These are phyloP conservation scores for Dacryopinax primogenitus DNA, from an alignment of 768 basidiomycete genomes.

Conservation along the genomic window DNA sequence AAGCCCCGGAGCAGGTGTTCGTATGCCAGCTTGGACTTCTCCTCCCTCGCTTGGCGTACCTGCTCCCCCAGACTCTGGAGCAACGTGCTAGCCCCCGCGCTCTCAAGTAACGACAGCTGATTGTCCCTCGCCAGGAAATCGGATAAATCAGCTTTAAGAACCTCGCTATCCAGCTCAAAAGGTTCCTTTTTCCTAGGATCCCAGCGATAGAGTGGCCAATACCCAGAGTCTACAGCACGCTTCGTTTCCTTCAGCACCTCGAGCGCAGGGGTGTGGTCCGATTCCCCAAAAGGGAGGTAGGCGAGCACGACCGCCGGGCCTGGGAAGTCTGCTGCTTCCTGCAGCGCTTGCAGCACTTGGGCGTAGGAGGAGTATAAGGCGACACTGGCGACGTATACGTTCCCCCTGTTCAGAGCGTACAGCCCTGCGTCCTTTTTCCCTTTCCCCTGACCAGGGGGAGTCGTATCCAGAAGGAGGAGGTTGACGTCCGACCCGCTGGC, in stretches of 20 bases:
- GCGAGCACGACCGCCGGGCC: slow-evolving; percentile 90
- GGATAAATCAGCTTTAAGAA: slow-evolving; percentile 84
- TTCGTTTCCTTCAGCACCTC: slow-evolving; percentile 96
- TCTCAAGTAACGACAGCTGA: slow-evolving; percentile 86
- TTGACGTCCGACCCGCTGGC: slow-evolving; percentile 86
- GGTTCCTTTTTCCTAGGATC: slow-evolving; percentile 80
- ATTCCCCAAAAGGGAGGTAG: slow-evolving; percentile 72
- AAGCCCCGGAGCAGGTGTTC: slow-evolving; percentile 68
- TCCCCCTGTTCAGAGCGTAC: slow-evolving; percentile 97
- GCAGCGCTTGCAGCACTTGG: slow-evolving; percentile 79
- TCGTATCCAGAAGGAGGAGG: slow-evolving; percentile 85
- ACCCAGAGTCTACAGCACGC: slow-evolving; percentile 86
- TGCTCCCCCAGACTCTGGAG: slow-evolving; percentile 69
- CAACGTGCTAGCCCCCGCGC: slow-evolving; percentile 63
- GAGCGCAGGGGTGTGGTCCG: slow-evolving; percentile 64
- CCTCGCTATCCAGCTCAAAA: slow-evolving; percentile 85
- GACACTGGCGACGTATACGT: slow-evolving; percentile 88
- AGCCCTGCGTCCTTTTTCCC: slow-evolving; percentile 93
- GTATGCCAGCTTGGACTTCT: slow-evolving; percentile 71
- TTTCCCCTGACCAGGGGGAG: slow-evolving; percentile 60
- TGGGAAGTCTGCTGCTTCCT: slow-evolving; percentile 78
- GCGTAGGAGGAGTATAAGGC: slow-evolving; percentile 93
- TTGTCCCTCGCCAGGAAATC: slow-evolving; percentile 93
- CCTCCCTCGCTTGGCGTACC: slow-evolving; percentile 69
- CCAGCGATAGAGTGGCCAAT: slow-evolving; percentile 98